These are phyloP conservation scores for Polygonum maritimum DNA, from an alignment of 148 eudicot genomes.

Conservation along the genomic window DNA sequence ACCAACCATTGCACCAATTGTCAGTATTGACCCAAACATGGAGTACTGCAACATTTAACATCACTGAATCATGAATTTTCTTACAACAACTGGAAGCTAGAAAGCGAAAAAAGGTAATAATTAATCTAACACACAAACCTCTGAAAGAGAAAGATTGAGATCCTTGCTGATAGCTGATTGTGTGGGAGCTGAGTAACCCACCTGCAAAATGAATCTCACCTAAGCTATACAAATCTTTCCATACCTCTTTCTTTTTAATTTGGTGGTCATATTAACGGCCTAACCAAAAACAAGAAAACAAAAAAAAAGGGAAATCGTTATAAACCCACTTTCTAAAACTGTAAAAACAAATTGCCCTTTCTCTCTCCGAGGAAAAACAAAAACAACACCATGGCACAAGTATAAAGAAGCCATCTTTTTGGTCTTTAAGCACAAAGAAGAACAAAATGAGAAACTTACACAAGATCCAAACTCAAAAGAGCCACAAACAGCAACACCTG, in stretches of 20 bases:
- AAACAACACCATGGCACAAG: too few relatives aligned
- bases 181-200: conserved; percentile 75
- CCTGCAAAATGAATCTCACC: conserved; percentile 43
- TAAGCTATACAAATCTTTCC: conserved; percentile 2
- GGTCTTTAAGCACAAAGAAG: neutral
- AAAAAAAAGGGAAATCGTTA: neutral
- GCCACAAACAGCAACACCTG: conserved; percentile 69
- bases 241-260: neutral
- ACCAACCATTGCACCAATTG: conserved; percentile 83
- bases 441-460: conserved; percentile 32
- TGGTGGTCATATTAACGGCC: neutral
- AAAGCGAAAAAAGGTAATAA: neutral
- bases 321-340: neutral
- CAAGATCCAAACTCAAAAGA: conserved; percentile 74
- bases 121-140: conserved; percentile 25
- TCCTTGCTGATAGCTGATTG: conserved; percentile 68
- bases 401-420: neutral
- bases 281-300: neutral
- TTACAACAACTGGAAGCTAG: neutral
- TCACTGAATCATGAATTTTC: neutral
- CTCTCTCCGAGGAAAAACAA: too few relatives aligned
- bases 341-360: neutral
- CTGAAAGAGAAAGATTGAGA: conserved; percentile 44
- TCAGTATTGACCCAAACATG: conserved; percentile 64
- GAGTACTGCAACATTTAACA: conserved; percentile 39